Conservation (phyloP, 75 land plant genomes). For the Pseudotsuga menziesii region DNA sequence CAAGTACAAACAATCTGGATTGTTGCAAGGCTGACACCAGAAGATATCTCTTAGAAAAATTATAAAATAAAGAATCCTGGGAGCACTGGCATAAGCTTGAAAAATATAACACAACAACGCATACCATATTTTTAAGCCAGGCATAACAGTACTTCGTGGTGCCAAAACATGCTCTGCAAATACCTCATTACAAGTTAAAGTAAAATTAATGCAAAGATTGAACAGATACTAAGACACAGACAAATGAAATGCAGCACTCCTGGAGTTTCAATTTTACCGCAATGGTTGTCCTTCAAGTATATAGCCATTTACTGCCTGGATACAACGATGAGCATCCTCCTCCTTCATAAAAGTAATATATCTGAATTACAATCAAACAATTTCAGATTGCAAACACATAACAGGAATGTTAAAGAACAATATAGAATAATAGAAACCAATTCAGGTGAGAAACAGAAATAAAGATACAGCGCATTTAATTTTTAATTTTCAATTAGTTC, state of each 20-base stretch:
- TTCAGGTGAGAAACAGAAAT: too few species aligned
- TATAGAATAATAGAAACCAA: too few species aligned
- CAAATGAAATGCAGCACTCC: not conserved
- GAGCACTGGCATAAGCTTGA: not conserved
- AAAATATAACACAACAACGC: constrained; percentile 6
- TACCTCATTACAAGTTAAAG: not conserved
- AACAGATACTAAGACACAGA: not conserved
- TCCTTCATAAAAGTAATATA: constrained; percentile 81
- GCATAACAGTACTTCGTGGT: constrained; percentile 89
- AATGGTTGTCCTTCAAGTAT: constrained; percentile 60
- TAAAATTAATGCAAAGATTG: not conserved
- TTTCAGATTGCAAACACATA: not conserved
- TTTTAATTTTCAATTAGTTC: too few species aligned
- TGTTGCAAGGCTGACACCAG: constrained; percentile 67
- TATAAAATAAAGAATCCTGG: not conserved
- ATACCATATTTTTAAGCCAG: constrained; percentile 82
- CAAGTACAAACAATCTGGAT: constrained; percentile 86
- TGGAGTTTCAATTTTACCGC: constrained; percentile 26
- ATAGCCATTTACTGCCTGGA: constrained; percentile 71
- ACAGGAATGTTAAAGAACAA: not conserved
- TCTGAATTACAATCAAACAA: constrained; percentile 24
- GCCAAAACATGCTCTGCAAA: constrained; percentile 81
- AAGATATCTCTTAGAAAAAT: not conserved
- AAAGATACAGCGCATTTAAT: too few species aligned
- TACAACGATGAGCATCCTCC: constrained; percentile 79